Conservation (phyloP, 306 rosid species). For the Malus domestica region ASM211411v1 NC_041799.1:39301001-39301500, state of each 20-base stretch:
- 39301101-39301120: constrained; percentile 48
- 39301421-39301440: constrained; percentile 61
- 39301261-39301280: too few relatives aligned
- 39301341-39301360: constrained; percentile 44
- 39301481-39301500: too few relatives aligned
- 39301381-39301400: constrained; percentile 53
- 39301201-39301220: too few relatives aligned
- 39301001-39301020: constrained; percentile 72
- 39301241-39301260: too few relatives aligned
- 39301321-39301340: constrained; percentile 42
- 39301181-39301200: too few relatives aligned
- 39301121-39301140: not conserved
- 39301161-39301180: too few relatives aligned
- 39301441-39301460: constrained; percentile 36
- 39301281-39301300: too few relatives aligned
- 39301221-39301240: too few relatives aligned
- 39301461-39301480: constrained; percentile 34
- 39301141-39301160: too few relatives aligned
- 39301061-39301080: constrained; percentile 57
- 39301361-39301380: constrained; percentile 60
- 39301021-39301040: constrained; percentile 68
- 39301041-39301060: constrained; percentile 49
- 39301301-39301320: too few relatives aligned
- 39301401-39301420: constrained; percentile 51
- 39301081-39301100: constrained; percentile 56